A percentile compares a stretch with the other conserved stretches of the same genome.
Evolutionary conservation across 1,139 yeast genomes (phyloP).

Genomic region (Hansenula lynferdii): DNA sequence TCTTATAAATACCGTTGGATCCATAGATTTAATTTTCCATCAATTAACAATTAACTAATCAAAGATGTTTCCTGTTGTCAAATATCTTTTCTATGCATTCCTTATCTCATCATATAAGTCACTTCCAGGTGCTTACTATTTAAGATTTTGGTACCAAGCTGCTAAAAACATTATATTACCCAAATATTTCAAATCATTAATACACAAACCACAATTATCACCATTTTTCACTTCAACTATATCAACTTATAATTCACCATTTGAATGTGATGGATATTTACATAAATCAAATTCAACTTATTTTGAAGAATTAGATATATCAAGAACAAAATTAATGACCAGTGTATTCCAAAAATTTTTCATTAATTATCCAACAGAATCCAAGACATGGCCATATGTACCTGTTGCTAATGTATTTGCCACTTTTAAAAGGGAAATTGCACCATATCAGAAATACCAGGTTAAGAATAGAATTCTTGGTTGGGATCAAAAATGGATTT

Average conservation of each 20-base stretch:
- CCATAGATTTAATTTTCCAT: too few relatives aligned
- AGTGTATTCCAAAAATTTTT: slow-evolving; percentile 49
- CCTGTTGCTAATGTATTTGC: slow-evolving; percentile 77
- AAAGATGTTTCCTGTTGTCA: slow-evolving; percentile 3
- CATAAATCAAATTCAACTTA: slow-evolving; percentile 89
- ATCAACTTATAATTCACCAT: slow-evolving; percentile 60
- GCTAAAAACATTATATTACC: slow-evolving; percentile 37
- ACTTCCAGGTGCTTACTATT: slow-evolving; percentile 62
- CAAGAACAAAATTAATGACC: slow-evolving; percentile 62
- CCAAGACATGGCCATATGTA: slow-evolving; percentile 54
- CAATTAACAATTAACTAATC: too few relatives aligned
- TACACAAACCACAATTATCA: slow-evolving; percentile 6
- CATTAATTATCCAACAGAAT: slow-evolving; percentile 34
- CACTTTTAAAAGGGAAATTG: slow-evolving; percentile 67
- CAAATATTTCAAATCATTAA: slow-evolving; percentile 15
- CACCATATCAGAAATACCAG: slow-evolving; percentile 54
- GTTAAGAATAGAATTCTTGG: slow-evolving; percentile 61
- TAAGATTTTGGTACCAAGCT: slow-evolving; percentile 53
- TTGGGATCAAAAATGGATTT: slow-evolving; percentile 89
- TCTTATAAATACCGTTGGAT: too few relatives aligned
- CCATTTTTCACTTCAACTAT: slow-evolving; percentile 24
- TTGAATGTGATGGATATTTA: slow-evolving; percentile 80
- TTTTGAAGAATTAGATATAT: slow-evolving; percentile 77
- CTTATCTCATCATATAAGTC: slow-evolving; percentile 40
- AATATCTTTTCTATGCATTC: slow-evolving; percentile 9